These are phyloP conservation scores for Naganishia sp. DNA, from an alignment of 1,284 basidiomycete genomes.

Conservation along the genomic window DNA sequence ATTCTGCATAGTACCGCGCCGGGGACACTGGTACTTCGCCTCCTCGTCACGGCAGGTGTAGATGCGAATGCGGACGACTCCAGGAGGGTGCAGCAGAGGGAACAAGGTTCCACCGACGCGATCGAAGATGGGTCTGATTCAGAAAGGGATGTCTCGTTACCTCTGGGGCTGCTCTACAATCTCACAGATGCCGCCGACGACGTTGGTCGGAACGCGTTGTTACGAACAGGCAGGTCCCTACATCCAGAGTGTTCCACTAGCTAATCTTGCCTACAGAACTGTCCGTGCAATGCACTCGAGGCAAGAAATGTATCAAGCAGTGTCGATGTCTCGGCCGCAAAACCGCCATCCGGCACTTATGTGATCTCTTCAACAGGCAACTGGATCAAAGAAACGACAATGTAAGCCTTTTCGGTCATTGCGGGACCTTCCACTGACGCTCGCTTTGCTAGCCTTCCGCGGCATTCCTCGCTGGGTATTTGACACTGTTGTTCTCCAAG, in stretches of 20 bases:
- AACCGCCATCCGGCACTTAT: slow-evolving; percentile 18
- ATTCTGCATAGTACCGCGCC: slow-evolving; percentile 8
- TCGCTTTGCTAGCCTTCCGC: slow-evolving; percentile 20
- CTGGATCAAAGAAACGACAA: slow-evolving; percentile 21
- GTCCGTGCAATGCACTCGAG: slow-evolving; percentile 5
- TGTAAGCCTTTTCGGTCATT: slow-evolving; percentile 5
- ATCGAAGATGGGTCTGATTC: not conserved
- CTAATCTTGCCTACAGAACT: slow-evolving; percentile 10
- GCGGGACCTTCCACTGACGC: not conserved
- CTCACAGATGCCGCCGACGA: slow-evolving; percentile 20
- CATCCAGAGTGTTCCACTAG: too few relatives aligned
- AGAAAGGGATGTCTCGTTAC: slow-evolving; percentile 17
- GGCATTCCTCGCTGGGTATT: slow-evolving; percentile 33
- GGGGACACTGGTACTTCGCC: slow-evolving; percentile 5
- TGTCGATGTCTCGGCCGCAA: slow-evolving; percentile 18
- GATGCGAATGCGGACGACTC: not conserved
- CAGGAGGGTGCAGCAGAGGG: not conserved
- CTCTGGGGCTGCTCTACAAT: slow-evolving; percentile 26
- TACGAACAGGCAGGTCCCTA: slow-evolving; percentile 17
- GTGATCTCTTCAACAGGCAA: slow-evolving; percentile 27
- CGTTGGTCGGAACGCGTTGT: not conserved
- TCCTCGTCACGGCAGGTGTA: not conserved
- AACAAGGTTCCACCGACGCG: not conserved
- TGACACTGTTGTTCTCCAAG: slow-evolving; percentile 30
- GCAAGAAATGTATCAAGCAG: slow-evolving; percentile 14